Base-by-base conservation (phyloP, 192 early-diverging fungal species). In the Rhizophagus clarus region DNA sequence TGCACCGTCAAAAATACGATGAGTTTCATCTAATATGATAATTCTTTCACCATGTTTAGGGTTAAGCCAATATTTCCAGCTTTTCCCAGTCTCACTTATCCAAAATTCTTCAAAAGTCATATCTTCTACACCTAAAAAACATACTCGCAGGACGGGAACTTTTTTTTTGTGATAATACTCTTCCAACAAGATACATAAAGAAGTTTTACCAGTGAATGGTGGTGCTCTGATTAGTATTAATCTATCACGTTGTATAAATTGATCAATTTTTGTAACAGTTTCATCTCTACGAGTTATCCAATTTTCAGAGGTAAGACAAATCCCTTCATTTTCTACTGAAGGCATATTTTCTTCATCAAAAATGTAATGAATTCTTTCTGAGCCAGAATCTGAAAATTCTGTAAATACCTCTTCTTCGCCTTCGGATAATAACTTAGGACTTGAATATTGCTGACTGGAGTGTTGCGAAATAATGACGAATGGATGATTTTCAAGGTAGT, bases 1-100 rank as follows among this genome's bases (percentile, higher is more conserved):
- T 5, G 17, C 17, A 12, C 61, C 61, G 15, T 64, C 37, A 64
- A 76, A 76, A 10, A 76, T 76, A n/a, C 47, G 40, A 42, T 76
- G 75, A 66, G 61, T 76, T 64, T 76, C 75, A 34, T 76, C 75
- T 31, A 76, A 34, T 42, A 76, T 76, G 2, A 76, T 76, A 42
- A 76, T 24, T 5, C 60, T 28, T 76, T 76, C 75, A 26, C 75
- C 75, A 26, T 76, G 60, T 45, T 76, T 76, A n/a, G 75, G 75
- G 12, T 76, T 64, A 26, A 76, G 40, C 75, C 75, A 76, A n/a
- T 76, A 76, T 76, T 76, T 76, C 75, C 75, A 76, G 24, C 75
- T 76, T 76, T 64, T 76, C 45, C 61, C 60, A 3, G 75, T 76
- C 45, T 76, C 75, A 64, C 47, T 76, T 14, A 76, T 42, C 75